Evolutionary conservation across 192 early-diverging fungal species (phyloP).

Genomic region (Podila epigama): DNA sequence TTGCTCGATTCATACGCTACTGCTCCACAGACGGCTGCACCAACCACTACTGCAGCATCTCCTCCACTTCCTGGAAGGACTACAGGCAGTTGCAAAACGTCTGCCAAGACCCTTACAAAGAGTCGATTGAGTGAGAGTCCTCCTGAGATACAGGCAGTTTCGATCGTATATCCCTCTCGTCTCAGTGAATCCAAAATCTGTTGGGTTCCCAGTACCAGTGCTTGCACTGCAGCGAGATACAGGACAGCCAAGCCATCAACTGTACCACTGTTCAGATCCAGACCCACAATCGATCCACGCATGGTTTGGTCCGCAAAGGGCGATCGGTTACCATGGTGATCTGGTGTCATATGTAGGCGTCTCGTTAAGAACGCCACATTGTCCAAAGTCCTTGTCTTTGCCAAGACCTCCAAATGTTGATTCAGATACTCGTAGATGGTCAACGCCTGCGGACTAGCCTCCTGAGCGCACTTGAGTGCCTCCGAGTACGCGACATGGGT

Average conservation of each 20-base stretch:
- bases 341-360: constrained; percentile 72
- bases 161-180: constrained; percentile 57
- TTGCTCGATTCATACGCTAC: constrained; percentile 48
- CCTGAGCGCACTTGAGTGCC: constrained; percentile 29
- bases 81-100: constrained; percentile 60
- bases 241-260: constrained; percentile 56
- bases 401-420: constrained; percentile 38
- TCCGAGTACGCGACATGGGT: constrained; percentile 62
- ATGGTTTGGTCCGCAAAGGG: constrained; percentile 71
- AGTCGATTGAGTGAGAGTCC: constrained; percentile 69
- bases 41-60: constrained; percentile 70
- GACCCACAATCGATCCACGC: constrained; percentile 64
- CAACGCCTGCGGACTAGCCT: constrained; percentile 1
- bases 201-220: constrained; percentile 69
- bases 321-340: constrained; percentile 80
- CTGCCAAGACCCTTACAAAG: constrained; percentile 68
- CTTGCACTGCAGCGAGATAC: constrained; percentile 67
- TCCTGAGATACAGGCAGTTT: constrained; percentile 69
- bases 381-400: constrained; percentile 9
- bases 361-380: constrained; percentile 48
- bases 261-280: constrained; percentile 55
- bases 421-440: constrained; percentile 65
- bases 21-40: constrained; percentile 72
- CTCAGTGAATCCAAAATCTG: constrained; percentile 66
- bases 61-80: constrained; percentile 59